phyloP scores from a whole-genome alignment of 805 yeast genomes.

The Metschnikowia anglica region DNA sequence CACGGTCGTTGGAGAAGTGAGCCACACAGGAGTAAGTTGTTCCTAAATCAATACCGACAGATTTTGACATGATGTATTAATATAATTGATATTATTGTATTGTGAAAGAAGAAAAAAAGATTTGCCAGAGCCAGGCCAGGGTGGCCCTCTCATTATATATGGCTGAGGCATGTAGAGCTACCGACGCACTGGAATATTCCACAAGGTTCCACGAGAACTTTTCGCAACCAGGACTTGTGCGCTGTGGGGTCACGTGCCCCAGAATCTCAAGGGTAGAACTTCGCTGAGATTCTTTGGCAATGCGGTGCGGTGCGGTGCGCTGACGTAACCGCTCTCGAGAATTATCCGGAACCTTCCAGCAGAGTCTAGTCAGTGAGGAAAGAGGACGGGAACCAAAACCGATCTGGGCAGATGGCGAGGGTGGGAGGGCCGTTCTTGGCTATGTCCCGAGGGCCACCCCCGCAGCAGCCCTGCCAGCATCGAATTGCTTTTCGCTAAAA shows the following conservation, averaged over 20 bases:
- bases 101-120: slow-evolving; percentile 7
- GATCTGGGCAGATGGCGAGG: too few species aligned
- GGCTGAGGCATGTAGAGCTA: not conserved
- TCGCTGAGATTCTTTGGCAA: not conserved
- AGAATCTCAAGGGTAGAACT: not conserved
- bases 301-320: not conserved
- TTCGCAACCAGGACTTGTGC: slow-evolving; percentile 11
- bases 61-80: slow-evolving; percentile 33
- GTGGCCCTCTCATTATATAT: slow-evolving; percentile 8
- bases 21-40: slow-evolving; percentile 37
- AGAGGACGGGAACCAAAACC: too few species aligned
- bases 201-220: slow-evolving; percentile 16
- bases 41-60: slow-evolving; percentile 36
- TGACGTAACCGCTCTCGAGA: slow-evolving; percentile 5
- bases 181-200: slow-evolving; percentile 19
- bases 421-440: too few species aligned
- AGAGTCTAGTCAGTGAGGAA: not conserved
- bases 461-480: too few species aligned
- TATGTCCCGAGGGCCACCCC: too few species aligned
- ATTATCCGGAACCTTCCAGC: not conserved
- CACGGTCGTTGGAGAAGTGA: slow-evolving; percentile 34
- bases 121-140: not conserved
- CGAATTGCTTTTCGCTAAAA: too few species aligned
- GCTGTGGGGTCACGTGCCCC: slow-evolving; percentile 1
- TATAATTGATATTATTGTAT: too few species aligned